These are phyloP conservation scores for Venturia nashicola DNA, from an alignment of 2,329 filamentous ascomycete species.

Conservation along the genomic window DNA sequence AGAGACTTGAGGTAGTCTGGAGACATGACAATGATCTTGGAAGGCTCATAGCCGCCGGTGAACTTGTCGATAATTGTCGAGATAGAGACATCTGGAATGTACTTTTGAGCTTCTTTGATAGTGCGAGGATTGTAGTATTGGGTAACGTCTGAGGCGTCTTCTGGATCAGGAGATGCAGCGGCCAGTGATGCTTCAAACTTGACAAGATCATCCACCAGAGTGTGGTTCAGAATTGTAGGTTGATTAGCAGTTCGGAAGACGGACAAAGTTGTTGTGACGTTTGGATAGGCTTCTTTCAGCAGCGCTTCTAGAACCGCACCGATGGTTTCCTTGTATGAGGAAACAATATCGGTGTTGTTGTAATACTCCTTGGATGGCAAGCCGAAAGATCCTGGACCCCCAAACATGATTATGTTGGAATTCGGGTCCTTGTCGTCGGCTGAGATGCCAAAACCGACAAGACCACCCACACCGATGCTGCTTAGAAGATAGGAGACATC, in stretches of 20 bases:
- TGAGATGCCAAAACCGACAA: slow-evolving; percentile 15
- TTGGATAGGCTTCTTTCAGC: slow-evolving; percentile 15
- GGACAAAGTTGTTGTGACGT: slow-evolving; percentile 5
- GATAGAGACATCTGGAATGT: slow-evolving; percentile 46
- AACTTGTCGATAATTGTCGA: slow-evolving; percentile 40
- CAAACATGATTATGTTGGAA: slow-evolving; percentile 35
- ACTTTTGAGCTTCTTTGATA: slow-evolving; percentile 40
- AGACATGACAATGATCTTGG: slow-evolving; percentile 46
- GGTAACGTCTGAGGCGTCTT: slow-evolving; percentile 49
- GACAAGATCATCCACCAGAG: slow-evolving; percentile 32
- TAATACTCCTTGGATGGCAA: slow-evolving; percentile 25
- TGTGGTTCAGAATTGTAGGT: neutral
- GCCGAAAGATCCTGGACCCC: slow-evolving; percentile 35
- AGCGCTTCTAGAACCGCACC: slow-evolving; percentile 21
- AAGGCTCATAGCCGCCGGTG: slow-evolving; percentile 33
- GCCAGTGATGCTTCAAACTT: slow-evolving; percentile 51
- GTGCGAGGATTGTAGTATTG: slow-evolving; percentile 54
- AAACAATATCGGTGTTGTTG: slow-evolving; percentile 21
- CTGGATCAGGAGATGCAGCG: slow-evolving; percentile 42
- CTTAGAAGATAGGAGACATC: slow-evolving; percentile 37
- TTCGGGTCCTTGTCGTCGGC: slow-evolving; percentile 44
- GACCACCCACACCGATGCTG: slow-evolving; percentile 29
- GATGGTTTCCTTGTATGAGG: slow-evolving; percentile 21
- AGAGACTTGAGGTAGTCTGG: slow-evolving; percentile 49
- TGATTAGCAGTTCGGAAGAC: neutral